Conservation (phyloP, 176 grass and related monocot genomes). For the Alloteropsis semialata region DNA sequence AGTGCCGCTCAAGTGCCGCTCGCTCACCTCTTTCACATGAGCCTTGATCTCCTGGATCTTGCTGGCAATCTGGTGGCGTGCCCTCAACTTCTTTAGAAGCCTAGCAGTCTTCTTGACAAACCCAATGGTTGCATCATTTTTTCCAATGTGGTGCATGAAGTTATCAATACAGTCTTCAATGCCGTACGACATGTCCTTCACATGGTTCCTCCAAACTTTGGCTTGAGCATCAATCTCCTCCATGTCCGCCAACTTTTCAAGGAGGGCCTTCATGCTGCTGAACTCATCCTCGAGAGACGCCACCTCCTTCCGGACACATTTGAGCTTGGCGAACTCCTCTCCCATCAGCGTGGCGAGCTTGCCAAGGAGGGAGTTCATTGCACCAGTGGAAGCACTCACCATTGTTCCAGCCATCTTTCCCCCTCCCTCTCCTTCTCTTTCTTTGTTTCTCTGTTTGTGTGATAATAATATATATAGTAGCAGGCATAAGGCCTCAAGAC, state of each 20-base stretch:
- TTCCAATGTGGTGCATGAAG: background rate
- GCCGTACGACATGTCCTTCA: slow-evolving; percentile 2
- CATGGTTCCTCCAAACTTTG: slow-evolving; percentile 6
- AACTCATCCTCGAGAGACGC: background rate
- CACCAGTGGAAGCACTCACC: background rate
- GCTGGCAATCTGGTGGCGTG: background rate
- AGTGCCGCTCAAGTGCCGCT: too few relatives aligned
- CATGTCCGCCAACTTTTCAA: background rate
- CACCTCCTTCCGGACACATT: background rate
- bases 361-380: background rate
- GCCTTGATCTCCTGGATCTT: slow-evolving; percentile 6
- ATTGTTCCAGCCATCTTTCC: background rate
- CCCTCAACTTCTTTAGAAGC: background rate
- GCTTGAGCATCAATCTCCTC: background rate
- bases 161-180: slow-evolving; percentile 14
- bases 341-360: slow-evolving; percentile 14
- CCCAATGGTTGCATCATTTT: background rate
- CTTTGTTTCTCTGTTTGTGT: too few relatives aligned
- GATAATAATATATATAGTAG: too few relatives aligned
- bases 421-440: too few relatives aligned
- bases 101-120: background rate
- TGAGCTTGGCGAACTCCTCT: slow-evolving; percentile 6
- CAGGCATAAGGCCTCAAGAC: too few relatives aligned
- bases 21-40: background rate
- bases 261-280: background rate